A percentile compares a stretch with the other conserved stretches of the same genome.
phyloP scores from a whole-genome alignment of 1,284 basidiomycete genomes.

The Cryptococcus sp. region DNA sequence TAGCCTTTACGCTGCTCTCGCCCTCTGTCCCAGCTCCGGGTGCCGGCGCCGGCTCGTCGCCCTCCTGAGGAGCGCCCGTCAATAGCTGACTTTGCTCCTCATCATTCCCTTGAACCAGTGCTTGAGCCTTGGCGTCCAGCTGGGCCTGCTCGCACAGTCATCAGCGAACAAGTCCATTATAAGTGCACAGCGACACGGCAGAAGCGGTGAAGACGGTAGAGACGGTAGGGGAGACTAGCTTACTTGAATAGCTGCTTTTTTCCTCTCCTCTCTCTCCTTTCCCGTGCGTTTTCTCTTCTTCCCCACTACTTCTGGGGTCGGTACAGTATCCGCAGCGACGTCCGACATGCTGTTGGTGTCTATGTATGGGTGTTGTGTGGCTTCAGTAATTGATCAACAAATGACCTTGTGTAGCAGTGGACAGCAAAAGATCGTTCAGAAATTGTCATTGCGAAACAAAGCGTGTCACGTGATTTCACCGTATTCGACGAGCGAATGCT shows the following conservation, averaged over 20 bases:
- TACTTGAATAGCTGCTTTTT: conserved; percentile 42
- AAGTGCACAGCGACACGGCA: not conserved
- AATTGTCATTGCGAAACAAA: not conserved
- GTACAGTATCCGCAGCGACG: too few relatives aligned
- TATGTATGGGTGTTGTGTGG: not conserved
- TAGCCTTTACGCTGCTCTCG: too few relatives aligned
- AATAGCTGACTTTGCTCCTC: not conserved
- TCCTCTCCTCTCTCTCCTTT: conserved; percentile 41
- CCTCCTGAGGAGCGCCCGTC: not conserved
- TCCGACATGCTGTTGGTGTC: conserved; percentile 3
- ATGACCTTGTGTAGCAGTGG: not conserved
- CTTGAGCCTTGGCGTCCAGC: not conserved
- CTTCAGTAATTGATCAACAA: not conserved
- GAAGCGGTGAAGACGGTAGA: too few relatives aligned
- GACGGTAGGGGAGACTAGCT: not conserved
- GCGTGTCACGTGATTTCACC: too few relatives aligned
- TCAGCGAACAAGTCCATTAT: not conserved
- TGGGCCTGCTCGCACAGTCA: conserved; percentile 19
- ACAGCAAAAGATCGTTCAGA: not conserved
- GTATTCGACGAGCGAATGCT: too few relatives aligned
- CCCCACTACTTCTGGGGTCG: conserved; percentile 4
- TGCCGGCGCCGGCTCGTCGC: not conserved
- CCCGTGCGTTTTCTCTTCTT: conserved; percentile 51
- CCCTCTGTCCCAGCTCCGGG: not conserved
- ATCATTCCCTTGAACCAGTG: conserved; percentile 1